phyloP scores from a whole-genome alignment of 2,329 filamentous ascomycete genomes.

The Claviceps sp. region DNA sequence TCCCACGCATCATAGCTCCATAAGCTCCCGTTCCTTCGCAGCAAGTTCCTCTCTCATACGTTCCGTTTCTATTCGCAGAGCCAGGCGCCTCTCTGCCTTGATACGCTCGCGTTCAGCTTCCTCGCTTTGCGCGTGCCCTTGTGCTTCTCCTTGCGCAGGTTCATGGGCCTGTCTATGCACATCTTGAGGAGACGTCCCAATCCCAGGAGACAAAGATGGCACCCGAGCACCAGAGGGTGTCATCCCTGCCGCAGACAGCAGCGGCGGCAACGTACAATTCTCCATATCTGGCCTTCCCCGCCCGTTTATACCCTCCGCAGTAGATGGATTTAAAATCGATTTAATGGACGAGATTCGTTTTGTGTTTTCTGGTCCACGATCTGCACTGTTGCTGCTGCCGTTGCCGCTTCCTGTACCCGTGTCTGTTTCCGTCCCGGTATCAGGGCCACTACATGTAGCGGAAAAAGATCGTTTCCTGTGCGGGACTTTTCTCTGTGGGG shows the following conservation, averaged over 20 bases:
- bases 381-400: constrained; percentile 25
- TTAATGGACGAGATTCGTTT: constrained; percentile 63
- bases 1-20: constrained; percentile 18
- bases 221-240: neutral
- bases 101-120: constrained; percentile 32
- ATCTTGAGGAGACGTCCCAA: neutral
- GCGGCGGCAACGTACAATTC: constrained; percentile 27
- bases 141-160: too few relatives aligned
- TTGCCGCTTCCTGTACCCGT: constrained; percentile 23
- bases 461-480: constrained; percentile 54
- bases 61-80: constrained; percentile 60
- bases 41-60: constrained; percentile 59
- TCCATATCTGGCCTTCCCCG: constrained; percentile 22
- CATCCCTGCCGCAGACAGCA: constrained; percentile 26
- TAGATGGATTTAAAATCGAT: constrained; percentile 54
- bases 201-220: constrained; percentile 17
- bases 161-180: neutral
- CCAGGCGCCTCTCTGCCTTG: constrained; percentile 49
- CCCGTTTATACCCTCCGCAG: constrained; percentile 11
- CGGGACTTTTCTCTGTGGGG: constrained; percentile 25
- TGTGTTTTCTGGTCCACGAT: constrained; percentile 32
- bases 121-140: constrained; percentile 12
- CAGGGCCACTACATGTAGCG: constrained; percentile 38
- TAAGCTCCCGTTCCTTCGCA: constrained; percentile 60
- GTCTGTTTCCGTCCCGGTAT: constrained; percentile 16